Percentiles rank a stretch among this genome's conserved stretches.
These are phyloP conservation scores for Podospora australis DNA, from an alignment of 495 filamentous ascomycete genomes.

Conservation along the genomic window DNA sequence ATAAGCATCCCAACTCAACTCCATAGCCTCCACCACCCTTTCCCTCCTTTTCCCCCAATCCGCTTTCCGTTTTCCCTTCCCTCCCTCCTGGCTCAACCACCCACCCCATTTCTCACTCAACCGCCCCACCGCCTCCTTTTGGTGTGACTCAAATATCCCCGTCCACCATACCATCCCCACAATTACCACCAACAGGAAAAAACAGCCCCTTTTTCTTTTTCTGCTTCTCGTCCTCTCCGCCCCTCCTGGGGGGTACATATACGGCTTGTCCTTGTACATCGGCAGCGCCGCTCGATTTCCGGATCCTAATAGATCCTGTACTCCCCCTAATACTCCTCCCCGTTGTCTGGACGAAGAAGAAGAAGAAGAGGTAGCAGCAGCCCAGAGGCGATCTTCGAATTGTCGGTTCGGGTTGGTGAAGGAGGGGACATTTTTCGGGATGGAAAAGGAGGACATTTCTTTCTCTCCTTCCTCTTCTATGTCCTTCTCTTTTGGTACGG, in stretches of 20 bases:
- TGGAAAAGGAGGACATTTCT: conserved; percentile 57
- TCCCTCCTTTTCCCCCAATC: conserved; percentile 76
- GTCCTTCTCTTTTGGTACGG: background rate
- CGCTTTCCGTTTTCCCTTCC: conserved; percentile 31
- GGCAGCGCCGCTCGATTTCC: conserved; percentile 58
- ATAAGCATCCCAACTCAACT: conserved; percentile 86
- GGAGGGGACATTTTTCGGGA: conserved; percentile 63
- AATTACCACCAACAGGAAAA: conserved; percentile 44
- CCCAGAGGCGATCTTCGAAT: conserved; percentile 64
- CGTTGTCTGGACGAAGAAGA: no score
- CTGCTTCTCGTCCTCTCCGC: conserved; percentile 27
- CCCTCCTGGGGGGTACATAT: conserved; percentile 55
- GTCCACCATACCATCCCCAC: conserved; percentile 51
- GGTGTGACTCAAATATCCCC: conserved; percentile 41
- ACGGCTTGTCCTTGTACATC: conserved; percentile 99
- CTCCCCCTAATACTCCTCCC: conserved; percentile 33
- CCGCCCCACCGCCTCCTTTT: conserved; percentile 24
- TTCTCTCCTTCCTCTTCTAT: conserved; percentile 11
- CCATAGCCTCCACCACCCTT: conserved; percentile 83
- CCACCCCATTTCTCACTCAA: conserved; percentile 31
- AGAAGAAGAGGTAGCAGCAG: no score
- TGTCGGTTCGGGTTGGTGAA: conserved; percentile 63
- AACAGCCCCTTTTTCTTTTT: conserved; percentile 54
- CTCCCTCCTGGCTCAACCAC: conserved; percentile 33
- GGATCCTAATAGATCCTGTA: conserved; percentile 44